Base-by-base conservation (phyloP, 192 early-diverging fungal species). In the Funneliformis geosporum region DNA sequence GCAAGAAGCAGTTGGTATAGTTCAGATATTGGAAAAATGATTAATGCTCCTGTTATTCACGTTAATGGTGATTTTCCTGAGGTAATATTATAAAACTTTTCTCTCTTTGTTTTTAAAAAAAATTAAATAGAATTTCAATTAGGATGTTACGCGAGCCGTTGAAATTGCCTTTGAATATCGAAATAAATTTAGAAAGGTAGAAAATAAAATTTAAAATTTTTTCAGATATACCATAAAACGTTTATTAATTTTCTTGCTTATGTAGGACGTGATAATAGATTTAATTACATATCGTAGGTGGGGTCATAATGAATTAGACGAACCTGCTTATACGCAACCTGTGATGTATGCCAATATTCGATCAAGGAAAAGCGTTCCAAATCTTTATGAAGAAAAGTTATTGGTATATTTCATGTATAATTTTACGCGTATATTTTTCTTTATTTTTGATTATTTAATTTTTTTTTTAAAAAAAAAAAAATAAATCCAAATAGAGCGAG, bases 281-380 rank as follows among this genome's bases (percentile, higher is more conserved):
- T 75, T 99, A 84, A 95, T 98, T 83, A 93, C 94, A 23, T 99
- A 97, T 88, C 93, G 97, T 68, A 92, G 96, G 65, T 95, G 95
- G 95, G 97, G 97, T 8, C 97, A 99, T 86, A 99, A 99, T 79
- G 97, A 99, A 82, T 86, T 99, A 14, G 97, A 99, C 77, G 97
- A 99, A 87, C 97, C 97, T 27, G 95, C 93, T 65, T 98, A 96
- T 83, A 99, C 97, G 0, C 97, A 99, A 82, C 97, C 97, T 7
- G 82, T 90, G 60, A 99, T 99, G 97, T 99, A 99, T 89, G 92
- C 93, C 77, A 95, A 93, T 67, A 99, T 99, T 79, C 89, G 97
- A 43, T 82, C 89, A 0, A 91, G 95, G 61, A 90, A 90, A 66
- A 94, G 93, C 64, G 94, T 99, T 14, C 95, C 96, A 21, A 89